Evolutionary conservation across 345 rosid species (phyloP).

Genomic region (Heritiera fomes): DNA sequence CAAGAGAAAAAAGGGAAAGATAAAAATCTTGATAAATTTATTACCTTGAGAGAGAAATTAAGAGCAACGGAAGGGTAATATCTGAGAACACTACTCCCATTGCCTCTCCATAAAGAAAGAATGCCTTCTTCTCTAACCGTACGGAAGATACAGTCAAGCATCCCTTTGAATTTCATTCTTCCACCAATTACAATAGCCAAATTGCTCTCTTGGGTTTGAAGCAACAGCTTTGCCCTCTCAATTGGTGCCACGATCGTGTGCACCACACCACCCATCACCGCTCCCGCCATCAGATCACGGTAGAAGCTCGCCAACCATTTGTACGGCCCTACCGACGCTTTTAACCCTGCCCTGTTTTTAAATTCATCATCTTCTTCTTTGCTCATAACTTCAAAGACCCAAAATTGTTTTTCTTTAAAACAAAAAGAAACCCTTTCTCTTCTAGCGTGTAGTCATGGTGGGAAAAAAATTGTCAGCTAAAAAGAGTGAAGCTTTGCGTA

Average conservation of each 20-base stretch:
- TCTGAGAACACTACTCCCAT: slow-evolving; percentile 89
- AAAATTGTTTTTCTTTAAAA: not conserved
- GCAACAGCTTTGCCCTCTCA: slow-evolving; percentile 83
- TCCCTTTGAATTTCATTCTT: slow-evolving; percentile 72
- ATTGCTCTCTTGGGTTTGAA: slow-evolving; percentile 97
- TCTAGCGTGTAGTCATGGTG: not conserved
- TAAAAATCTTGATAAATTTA: not conserved
- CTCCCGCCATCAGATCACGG: slow-evolving; percentile 89
- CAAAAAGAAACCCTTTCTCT: not conserved
- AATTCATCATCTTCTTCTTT: slow-evolving; percentile 52
- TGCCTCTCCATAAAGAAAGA: slow-evolving; percentile 95
- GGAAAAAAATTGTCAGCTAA: not conserved
- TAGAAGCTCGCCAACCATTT: slow-evolving; percentile 59
- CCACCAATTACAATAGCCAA: slow-evolving; percentile 73
- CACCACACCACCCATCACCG: slow-evolving; percentile 88
- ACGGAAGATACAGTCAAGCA: slow-evolving; percentile 83
- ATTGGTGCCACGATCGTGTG: slow-evolving; percentile 98
- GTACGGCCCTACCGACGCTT: slow-evolving; percentile 19
- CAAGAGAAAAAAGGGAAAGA: not conserved
- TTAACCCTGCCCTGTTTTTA: slow-evolving; percentile 26
- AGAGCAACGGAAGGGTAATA: slow-evolving; percentile 96
- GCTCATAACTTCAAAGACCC: slow-evolving; percentile 28
- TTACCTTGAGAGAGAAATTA: slow-evolving; percentile 87
- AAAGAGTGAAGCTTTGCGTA: not conserved
- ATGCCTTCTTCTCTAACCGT: slow-evolving; percentile 84